phyloP scores from a whole-genome alignment of 2,329 filamentous ascomycete species.

The Penicillium sp. region DNA sequence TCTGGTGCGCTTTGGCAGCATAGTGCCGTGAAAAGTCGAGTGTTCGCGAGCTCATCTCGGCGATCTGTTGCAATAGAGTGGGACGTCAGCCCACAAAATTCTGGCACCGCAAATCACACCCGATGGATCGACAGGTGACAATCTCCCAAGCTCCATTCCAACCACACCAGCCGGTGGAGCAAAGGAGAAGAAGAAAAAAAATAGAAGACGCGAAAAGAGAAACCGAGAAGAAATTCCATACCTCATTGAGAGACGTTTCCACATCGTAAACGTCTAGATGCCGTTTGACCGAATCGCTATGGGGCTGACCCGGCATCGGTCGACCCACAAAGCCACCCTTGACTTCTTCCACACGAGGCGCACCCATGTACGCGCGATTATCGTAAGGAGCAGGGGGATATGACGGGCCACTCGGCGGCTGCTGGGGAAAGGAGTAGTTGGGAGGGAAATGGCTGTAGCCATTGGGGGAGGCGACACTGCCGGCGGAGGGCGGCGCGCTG shows the following conservation, averaged over 20 bases:
- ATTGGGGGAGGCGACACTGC: slow-evolving; percentile 41
- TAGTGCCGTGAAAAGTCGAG: slow-evolving; percentile 48
- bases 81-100: slow-evolving; percentile 13
- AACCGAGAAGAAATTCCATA: slow-evolving; percentile 28
- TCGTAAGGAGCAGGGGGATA: slow-evolving; percentile 36
- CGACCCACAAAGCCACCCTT: slow-evolving; percentile 31
- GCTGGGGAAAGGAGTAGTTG: slow-evolving; percentile 32
- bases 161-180: not conserved
- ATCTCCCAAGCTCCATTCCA: slow-evolving; percentile 7
- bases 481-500: slow-evolving; percentile 37
- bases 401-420: slow-evolving; percentile 29
- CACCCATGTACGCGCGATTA: slow-evolving; percentile 30
- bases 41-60: slow-evolving; percentile 44
- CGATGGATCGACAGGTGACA: slow-evolving; percentile 11
- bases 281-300: slow-evolving; percentile 56
- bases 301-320: slow-evolving; percentile 32
- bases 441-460: slow-evolving; percentile 37
- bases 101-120: slow-evolving; percentile 2
- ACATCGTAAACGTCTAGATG: slow-evolving; percentile 63
- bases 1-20: slow-evolving; percentile 43
- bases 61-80: slow-evolving; percentile 38
- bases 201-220: not conserved
- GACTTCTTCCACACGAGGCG: slow-evolving; percentile 36
- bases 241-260: slow-evolving; percentile 50
- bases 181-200: not conserved